These are phyloP conservation scores for Plectosphaerella plurivora DNA, from an alignment of 2,329 filamentous ascomycete genomes.

Conservation along the genomic window DNA sequence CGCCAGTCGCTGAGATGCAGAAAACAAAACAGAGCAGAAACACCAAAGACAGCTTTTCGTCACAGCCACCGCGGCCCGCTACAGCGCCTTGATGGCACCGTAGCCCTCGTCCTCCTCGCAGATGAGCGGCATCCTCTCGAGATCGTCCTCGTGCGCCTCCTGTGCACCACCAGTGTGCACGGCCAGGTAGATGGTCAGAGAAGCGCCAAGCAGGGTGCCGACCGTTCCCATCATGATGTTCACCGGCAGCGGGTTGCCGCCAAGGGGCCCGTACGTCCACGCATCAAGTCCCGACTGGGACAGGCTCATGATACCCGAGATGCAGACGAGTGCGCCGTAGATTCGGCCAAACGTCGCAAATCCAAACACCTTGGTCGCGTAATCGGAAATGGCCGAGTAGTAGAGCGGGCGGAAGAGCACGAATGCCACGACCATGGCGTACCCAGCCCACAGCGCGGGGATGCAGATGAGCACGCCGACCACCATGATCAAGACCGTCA, in stretches of 20 bases:
- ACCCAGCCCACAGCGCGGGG: conserved; percentile 56
- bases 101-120: conserved; percentile 3
- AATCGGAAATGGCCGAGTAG: conserved; percentile 75
- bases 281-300: conserved; percentile 66
- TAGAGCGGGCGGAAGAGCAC: conserved; percentile 71
- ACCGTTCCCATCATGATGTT: conserved; percentile 52
- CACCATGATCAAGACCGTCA: conserved; percentile 54
- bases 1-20: not conserved
- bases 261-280: conserved; percentile 58
- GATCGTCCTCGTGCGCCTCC: conserved; percentile 3
- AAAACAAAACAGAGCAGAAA: not conserved
- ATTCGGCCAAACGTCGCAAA: conserved; percentile 78
- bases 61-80: not conserved
- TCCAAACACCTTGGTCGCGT: conserved; percentile 75
- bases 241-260: conserved; percentile 58
- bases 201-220: conserved; percentile 50
- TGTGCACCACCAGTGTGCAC: conserved; percentile 8
- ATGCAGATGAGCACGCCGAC: conserved; percentile 65
- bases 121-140: conserved; percentile 5
- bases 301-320: conserved; percentile 69
- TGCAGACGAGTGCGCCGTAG: conserved; percentile 70
- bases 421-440: conserved; percentile 63
- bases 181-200: conserved; percentile 51
- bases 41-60: not conserved
- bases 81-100: not conserved